These are phyloP conservation scores for Leccinum barrowsii DNA, from an alignment of 768 basidiomycete genomes.

Conservation along the genomic window DNA sequence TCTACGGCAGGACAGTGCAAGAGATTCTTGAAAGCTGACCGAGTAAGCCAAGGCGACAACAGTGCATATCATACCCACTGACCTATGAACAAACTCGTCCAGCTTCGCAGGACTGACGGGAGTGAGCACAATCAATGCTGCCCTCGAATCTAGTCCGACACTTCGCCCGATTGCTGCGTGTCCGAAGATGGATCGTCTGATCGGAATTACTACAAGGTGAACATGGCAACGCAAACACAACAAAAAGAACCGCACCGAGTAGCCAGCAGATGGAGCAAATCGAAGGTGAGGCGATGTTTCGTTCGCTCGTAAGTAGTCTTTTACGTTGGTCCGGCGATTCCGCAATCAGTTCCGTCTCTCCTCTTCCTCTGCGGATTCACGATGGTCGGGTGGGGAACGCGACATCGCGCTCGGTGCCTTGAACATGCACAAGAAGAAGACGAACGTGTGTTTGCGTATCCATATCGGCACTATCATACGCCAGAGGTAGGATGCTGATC, in stretches of 20 bases:
- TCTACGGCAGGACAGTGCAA: too few species aligned
- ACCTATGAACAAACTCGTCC: too few species aligned
- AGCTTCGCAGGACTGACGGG: too few species aligned
- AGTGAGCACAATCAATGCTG: too few species aligned
- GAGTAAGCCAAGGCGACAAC: too few species aligned
- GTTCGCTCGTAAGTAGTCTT: constrained; percentile 64
- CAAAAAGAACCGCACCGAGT: constrained; percentile 56
- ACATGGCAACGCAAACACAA: neutral
- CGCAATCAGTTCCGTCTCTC: constrained; percentile 71
- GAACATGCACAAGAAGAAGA: constrained; percentile 59
- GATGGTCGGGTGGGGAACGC: constrained; percentile 52
- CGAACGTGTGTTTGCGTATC: constrained; percentile 95
- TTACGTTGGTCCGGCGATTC: constrained; percentile 70
- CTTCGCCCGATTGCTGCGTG: constrained; percentile 79
- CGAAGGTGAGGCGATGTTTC: constrained; percentile 83
- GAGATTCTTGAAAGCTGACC: too few species aligned
- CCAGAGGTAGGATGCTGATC: constrained; percentile 52
- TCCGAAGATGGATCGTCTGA: constrained; percentile 86
- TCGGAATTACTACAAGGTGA: neutral
- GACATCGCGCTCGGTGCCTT: constrained; percentile 37
- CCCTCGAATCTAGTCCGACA: constrained; percentile 47
- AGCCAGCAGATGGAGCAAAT: constrained; percentile 85
- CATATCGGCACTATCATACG: constrained; percentile 50
- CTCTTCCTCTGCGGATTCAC: constrained; percentile 53
- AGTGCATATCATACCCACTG: too few species aligned